These are phyloP conservation scores for Malania oleifera DNA, from an alignment of 164 flowering plant species.

Conservation along the genomic window DNA sequence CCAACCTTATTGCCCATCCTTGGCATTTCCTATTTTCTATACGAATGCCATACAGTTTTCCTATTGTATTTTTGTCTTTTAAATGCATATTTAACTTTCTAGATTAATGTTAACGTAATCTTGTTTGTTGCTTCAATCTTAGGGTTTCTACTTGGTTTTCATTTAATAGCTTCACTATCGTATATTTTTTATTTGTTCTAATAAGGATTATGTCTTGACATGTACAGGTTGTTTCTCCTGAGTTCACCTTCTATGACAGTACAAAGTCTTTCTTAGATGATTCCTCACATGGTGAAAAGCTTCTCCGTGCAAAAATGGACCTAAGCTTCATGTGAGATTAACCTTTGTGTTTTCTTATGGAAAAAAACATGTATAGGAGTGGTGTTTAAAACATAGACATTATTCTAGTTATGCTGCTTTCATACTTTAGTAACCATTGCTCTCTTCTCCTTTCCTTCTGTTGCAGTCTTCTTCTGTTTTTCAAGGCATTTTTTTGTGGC, in stretches of 20 bases:
- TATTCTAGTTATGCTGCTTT: no score
- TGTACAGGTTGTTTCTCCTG: slow-evolving; percentile 82
- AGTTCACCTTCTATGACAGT: slow-evolving; percentile 90
- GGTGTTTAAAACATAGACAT: not conserved
- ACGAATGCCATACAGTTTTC: no score
- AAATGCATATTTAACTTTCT: no score
- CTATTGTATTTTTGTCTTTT: no score
- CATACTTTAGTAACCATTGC: no score
- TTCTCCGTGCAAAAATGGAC: slow-evolving; percentile 91
- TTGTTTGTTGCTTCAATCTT: no score
- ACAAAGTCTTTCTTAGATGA: slow-evolving; percentile 73
- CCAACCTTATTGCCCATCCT: no score
- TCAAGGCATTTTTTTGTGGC: not conserved
- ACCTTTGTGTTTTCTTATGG: not conserved
- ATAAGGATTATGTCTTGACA: not conserved
- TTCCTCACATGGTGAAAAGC: slow-evolving; percentile 71
- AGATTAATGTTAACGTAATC: no score
- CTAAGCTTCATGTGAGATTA: slow-evolving; percentile 76
- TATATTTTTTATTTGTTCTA: not conserved
- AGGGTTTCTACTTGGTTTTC: no score
- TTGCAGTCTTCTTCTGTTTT: no score
- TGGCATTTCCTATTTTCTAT: no score
- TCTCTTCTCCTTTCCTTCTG: not conserved
- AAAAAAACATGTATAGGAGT: not conserved
- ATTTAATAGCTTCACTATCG: not conserved